phyloP scores from a whole-genome alignment of 345 rosid species.

The Populus davidiana region DNA sequence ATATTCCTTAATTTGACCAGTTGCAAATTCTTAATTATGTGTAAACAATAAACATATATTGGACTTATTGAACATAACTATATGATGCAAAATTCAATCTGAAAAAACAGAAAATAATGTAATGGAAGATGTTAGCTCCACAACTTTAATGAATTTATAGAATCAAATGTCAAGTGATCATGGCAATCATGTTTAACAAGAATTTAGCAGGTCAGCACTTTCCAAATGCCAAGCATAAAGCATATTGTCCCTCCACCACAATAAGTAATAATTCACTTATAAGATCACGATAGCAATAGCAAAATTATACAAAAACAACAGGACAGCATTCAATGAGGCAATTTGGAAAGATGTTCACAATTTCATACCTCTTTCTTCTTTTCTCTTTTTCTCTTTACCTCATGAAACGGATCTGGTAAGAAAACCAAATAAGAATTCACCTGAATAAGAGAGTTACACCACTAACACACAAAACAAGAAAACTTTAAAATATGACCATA shows the following conservation, averaged over 20 bases:
- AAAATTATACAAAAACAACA: neutral
- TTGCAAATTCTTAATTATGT: neutral
- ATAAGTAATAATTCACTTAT: neutral
- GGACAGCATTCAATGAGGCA: neutral
- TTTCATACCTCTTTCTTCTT: constrained; percentile 74
- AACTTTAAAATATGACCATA: neutral
- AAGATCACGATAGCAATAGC: neutral
- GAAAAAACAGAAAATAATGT: neutral
- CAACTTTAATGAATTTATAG: neutral
- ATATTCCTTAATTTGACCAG: neutral
- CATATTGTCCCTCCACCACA: neutral
- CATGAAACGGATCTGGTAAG: constrained; percentile 70
- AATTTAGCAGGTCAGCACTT: neutral
- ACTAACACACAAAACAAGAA: neutral
- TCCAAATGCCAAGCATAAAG: neutral
- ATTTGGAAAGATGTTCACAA: neutral
- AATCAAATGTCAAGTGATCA: neutral
- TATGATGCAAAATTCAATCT: neutral
- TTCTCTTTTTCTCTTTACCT: constrained; percentile 72
- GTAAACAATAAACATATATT: neutral
- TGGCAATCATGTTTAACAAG: neutral
- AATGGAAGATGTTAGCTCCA: neutral
- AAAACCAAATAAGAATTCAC: constrained; percentile 10
- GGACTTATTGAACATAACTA: neutral
- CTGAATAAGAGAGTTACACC: constrained; percentile 1